These are phyloP conservation scores for Ogataea haglerorum DNA, from an alignment of 805 yeast genomes.

Conservation along the genomic window DNA sequence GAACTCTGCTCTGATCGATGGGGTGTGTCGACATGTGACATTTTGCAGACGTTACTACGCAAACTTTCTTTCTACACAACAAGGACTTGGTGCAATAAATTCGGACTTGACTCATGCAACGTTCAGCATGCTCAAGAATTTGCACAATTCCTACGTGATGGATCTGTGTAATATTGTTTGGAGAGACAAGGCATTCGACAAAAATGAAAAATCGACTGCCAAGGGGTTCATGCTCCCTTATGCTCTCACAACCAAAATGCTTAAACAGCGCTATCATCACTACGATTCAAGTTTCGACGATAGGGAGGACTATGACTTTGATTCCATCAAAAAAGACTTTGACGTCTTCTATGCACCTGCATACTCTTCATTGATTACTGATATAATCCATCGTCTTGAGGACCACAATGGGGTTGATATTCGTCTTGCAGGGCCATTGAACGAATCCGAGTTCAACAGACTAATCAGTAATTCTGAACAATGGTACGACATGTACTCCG, in stretches of 20 bases:
- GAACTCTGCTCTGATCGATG: conserved; percentile 45
- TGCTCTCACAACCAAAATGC: conserved; percentile 32
- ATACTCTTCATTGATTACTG: conserved; percentile 43
- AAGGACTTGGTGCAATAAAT: conserved; percentile 14
- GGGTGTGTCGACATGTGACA: conserved; percentile 44
- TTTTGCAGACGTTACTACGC: conserved; percentile 37
- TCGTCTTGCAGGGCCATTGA: conserved; percentile 52
- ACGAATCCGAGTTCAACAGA: conserved; percentile 38
- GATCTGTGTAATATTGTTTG: conserved; percentile 54
- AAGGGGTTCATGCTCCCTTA: conserved; percentile 39
- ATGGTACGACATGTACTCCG: conserved; percentile 27
- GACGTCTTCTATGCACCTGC: conserved; percentile 51
- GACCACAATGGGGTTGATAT: conserved; percentile 35
- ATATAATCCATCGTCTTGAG: conserved; percentile 44
- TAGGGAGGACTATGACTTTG: conserved; percentile 15
- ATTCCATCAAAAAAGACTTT: conserved; percentile 24
- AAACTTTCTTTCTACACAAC: conserved; percentile 18
- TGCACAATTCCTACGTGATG: conserved; percentile 51
- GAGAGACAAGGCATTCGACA: conserved; percentile 51
- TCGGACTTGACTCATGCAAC: conserved; percentile 11
- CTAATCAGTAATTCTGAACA: conserved; percentile 19
- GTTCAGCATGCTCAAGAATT: conserved; percentile 24
- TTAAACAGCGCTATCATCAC: conserved; percentile 24
- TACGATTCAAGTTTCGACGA: conserved; percentile 25
- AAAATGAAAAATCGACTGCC: conserved; percentile 32